phyloP scores from a whole-genome alignment of 1,139 yeast species.

The Tardiomyces digboiensis region DNA sequence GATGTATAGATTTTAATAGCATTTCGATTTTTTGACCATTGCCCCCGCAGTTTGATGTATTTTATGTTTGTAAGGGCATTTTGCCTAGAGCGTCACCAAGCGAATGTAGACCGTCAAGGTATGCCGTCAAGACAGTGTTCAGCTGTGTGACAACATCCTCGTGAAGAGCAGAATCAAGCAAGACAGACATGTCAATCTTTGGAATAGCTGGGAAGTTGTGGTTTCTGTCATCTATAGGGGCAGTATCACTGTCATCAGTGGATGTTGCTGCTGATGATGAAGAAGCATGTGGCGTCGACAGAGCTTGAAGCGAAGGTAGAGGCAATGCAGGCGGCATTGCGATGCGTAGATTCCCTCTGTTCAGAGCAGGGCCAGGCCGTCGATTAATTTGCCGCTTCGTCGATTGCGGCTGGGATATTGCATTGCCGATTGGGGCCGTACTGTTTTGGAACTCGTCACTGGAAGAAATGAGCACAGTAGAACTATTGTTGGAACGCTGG shows the following conservation, averaged over 20 bases:
- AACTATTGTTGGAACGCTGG: background rate
- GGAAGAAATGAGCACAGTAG: background rate
- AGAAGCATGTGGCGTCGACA: background rate
- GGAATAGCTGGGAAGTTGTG: slow-evolving; percentile 15
- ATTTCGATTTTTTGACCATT: too few relatives aligned
- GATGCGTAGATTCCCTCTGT: slow-evolving; percentile 13
- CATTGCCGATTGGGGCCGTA: background rate
- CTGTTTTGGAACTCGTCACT: background rate
- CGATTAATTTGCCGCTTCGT: background rate
- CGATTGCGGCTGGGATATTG: background rate
- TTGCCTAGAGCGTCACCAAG: slow-evolving; percentile 7
- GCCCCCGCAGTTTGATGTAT: too few relatives aligned
- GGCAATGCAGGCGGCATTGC: slow-evolving; percentile 20
- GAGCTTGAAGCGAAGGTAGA: slow-evolving; percentile 6
- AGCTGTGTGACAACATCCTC: slow-evolving; percentile 20
- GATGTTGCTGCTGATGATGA: background rate
- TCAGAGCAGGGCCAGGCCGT: slow-evolving; percentile 3
- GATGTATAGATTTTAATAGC: background rate
- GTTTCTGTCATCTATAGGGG: background rate
- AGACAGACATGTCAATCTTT: slow-evolving; percentile 18
- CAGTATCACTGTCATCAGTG: background rate
- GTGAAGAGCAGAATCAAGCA: slow-evolving; percentile 24
- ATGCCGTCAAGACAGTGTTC: slow-evolving; percentile 17
- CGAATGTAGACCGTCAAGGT: slow-evolving; percentile 19
- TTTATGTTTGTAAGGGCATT: background rate